Evolutionary conservation across 352 stramenopile genomes (phyloP).

Genomic region (Globisporangium echinulatum): DNA sequence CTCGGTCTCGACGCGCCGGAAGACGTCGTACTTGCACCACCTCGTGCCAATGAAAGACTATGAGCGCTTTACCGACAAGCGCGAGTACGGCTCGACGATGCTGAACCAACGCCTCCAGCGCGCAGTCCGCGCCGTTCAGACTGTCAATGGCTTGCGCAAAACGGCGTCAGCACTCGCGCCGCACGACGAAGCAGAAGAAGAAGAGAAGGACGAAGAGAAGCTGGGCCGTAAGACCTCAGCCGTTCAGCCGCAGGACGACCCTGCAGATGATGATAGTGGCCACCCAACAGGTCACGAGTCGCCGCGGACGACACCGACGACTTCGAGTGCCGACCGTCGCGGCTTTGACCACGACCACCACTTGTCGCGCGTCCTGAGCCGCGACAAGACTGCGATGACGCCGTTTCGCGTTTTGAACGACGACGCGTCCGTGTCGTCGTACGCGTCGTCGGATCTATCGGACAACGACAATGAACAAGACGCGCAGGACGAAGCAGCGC

Average conservation of each 20-base stretch:
- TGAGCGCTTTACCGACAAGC: slow-evolving; percentile 23
- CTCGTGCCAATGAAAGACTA: slow-evolving; percentile 75
- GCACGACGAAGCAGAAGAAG: slow-evolving; percentile 13
- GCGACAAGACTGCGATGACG: slow-evolving; percentile 14
- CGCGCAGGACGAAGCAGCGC: slow-evolving; percentile 21
- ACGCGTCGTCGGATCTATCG: background rate
- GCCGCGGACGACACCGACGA: background rate
- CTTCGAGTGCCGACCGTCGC: slow-evolving; percentile 3
- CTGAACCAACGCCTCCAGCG: slow-evolving; percentile 56
- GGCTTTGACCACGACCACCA: slow-evolving; percentile 38
- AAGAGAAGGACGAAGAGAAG: slow-evolving; percentile 2
- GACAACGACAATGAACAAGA: slow-evolving; percentile 3
- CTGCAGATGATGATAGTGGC: background rate
- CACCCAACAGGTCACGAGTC: too few relatives aligned
- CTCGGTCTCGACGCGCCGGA: slow-evolving; percentile 73
- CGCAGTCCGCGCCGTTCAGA: slow-evolving; percentile 54
- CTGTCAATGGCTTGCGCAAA: slow-evolving; percentile 29
- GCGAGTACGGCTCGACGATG: slow-evolving; percentile 27
- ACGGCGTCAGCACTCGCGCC: background rate
- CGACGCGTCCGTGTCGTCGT: background rate
- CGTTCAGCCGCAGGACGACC: background rate
- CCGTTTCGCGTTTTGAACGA: slow-evolving; percentile 8
- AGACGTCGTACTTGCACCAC: slow-evolving; percentile 65
- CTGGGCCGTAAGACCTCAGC: background rate
- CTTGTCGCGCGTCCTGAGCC: slow-evolving; percentile 19